Evolutionary conservation across 345 rosid genomes (phyloP).

Genomic region (Alliaria petiolata): DNA sequence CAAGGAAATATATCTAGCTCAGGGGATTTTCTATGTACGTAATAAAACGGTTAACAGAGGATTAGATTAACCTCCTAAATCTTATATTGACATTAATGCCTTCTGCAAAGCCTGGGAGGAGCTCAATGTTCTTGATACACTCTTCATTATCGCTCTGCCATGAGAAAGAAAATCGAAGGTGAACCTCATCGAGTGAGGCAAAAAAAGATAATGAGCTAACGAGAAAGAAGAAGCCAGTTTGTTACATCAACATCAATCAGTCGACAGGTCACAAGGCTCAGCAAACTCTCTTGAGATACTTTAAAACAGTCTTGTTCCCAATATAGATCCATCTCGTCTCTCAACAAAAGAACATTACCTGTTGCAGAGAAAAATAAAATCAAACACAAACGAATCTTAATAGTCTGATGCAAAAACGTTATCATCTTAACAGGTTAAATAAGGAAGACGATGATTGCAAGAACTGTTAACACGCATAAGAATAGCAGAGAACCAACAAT

Average conservation of each 20-base stretch:
- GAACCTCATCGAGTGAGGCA: neutral
- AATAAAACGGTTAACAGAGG: neutral
- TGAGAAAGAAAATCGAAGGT: conserved; percentile 2
- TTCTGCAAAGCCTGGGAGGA: conserved; percentile 62
- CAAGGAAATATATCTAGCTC: conserved; percentile 4
- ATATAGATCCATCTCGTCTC: conserved; percentile 46
- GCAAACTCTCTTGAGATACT: conserved; percentile 71
- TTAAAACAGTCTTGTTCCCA: too few species aligned
- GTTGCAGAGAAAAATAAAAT: neutral
- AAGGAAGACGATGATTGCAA: too few species aligned
- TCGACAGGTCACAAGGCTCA: conserved; percentile 64
- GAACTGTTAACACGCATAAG: too few species aligned
- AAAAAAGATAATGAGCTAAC: neutral
- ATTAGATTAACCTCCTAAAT: conserved; percentile 60
- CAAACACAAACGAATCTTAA: neutral
- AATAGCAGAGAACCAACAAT: too few species aligned
- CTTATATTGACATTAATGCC: conserved; percentile 83
- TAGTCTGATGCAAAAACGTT: too few species aligned
- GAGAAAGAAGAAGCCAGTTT: neutral
- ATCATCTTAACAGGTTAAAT: too few species aligned
- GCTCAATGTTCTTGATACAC: conserved; percentile 59
- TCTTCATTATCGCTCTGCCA: conserved; percentile 66
- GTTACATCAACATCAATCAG: too few species aligned
- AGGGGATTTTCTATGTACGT: neutral
- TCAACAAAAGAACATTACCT: conserved; percentile 84